Percentiles rank a stretch among this genome's conserved stretches.
Conservation (phyloP, 164 flowering plant genomes). For the Taxillus chinensis region DNA sequence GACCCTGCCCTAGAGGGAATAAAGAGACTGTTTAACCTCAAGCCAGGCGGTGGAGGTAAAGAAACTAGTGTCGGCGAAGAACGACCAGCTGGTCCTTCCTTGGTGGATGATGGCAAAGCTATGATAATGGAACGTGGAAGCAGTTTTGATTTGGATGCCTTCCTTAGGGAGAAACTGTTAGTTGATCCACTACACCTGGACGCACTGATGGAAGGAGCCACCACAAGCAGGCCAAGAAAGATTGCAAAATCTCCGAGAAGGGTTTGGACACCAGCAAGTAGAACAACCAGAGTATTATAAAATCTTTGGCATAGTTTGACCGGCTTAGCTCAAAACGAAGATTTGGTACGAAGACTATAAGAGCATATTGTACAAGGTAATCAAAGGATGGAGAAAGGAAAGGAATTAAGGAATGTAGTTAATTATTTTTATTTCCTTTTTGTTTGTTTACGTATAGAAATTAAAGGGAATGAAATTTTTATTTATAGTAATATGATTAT, state of each 20-base stretch:
- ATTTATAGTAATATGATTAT: too few relatives aligned
- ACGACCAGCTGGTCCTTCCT: constrained; percentile 4
- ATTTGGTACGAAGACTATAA: too few relatives aligned
- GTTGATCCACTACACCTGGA: constrained; percentile 57
- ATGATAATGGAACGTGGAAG: constrained; percentile 13
- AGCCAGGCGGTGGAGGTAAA: constrained; percentile 20
- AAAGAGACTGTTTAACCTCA: constrained; percentile 63
- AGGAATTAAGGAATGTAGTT: too few relatives aligned
- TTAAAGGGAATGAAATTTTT: too few relatives aligned
- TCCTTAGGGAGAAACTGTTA: constrained; percentile 45
- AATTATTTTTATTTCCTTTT: too few relatives aligned
- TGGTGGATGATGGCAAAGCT: constrained; percentile 1
- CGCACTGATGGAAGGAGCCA: constrained; percentile 24
- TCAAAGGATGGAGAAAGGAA: too few relatives aligned
- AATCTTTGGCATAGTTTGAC: too few relatives aligned
- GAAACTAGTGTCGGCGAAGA: constrained; percentile 17
- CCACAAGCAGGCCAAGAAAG: constrained; percentile 5
- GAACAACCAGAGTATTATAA: neutral
- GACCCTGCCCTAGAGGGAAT: constrained; percentile 84
- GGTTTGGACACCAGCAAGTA: constrained; percentile 20
- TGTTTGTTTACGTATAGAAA: too few relatives aligned
- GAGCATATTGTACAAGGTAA: too few relatives aligned
- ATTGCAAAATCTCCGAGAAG: constrained; percentile 14
- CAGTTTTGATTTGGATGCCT: constrained; percentile 53
- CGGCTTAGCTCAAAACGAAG: too few relatives aligned